A percentile compares a stretch with the other conserved stretches of the same genome.
These are phyloP conservation scores for Malassezia obtusa DNA, from an alignment of 1,284 basidiomycete genomes.

Conservation along the genomic window DNA sequence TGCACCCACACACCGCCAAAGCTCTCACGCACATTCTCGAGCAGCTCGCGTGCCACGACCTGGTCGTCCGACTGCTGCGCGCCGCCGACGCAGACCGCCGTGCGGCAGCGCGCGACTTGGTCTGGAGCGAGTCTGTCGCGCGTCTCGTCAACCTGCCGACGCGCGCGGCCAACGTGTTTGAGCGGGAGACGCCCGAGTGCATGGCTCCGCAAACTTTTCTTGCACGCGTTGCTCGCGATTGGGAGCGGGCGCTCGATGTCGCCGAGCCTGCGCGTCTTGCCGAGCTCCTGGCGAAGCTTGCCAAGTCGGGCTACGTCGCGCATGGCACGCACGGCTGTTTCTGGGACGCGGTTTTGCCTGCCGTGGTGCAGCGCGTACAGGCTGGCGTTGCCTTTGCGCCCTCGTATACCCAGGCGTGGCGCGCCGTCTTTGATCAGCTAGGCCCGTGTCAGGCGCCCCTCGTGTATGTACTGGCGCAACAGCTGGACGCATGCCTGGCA, in stretches of 20 bases:
- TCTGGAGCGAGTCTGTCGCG: slow-evolving; percentile 3
- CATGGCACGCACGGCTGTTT: not conserved
- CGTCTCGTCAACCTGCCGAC: slow-evolving; percentile 7
- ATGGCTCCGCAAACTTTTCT: not conserved
- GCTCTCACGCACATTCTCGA: not conserved
- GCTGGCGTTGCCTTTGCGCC: not conserved
- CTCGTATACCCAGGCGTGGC: slow-evolving; percentile 4
- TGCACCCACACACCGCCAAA: not conserved
- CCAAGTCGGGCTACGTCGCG: not conserved
- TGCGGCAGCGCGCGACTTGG: not conserved
- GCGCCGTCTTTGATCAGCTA: not conserved
- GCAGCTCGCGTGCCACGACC: not conserved
- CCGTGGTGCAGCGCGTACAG: not conserved
- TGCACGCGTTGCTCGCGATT: not conserved
- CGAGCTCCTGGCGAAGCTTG: not conserved
- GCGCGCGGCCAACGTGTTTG: slow-evolving; percentile 12
- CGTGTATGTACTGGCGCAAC: not conserved
- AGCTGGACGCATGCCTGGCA: not conserved
- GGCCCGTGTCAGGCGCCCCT: not conserved
- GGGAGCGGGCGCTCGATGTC: not conserved
- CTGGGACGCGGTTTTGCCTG: not conserved
- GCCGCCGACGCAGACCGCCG: not conserved
- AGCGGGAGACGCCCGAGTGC: not conserved
- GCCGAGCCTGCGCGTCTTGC: not conserved
- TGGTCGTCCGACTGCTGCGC: not conserved